These are phyloP conservation scores for Botrytis byssoidea DNA, from an alignment of 2,329 filamentous ascomycete genomes.

Conservation along the genomic window DNA sequence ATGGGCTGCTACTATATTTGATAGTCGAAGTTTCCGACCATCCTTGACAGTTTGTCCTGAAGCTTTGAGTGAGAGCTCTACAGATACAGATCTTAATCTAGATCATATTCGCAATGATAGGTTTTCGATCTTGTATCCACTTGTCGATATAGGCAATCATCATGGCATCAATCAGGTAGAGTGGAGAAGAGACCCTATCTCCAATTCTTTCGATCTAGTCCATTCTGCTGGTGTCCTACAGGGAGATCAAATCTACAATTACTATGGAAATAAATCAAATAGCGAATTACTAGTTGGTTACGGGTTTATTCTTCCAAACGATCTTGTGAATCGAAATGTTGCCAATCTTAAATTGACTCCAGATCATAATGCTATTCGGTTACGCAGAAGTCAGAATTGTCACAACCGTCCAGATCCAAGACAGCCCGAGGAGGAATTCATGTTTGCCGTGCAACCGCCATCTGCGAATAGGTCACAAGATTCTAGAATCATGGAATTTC, in stretches of 20 bases:
- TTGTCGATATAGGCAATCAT: constrained; percentile 73
- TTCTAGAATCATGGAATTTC: constrained; percentile 19
- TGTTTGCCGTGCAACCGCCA: constrained; percentile 25
- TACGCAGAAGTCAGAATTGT: constrained; percentile 32
- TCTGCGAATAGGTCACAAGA: neutral
- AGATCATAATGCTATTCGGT: constrained; percentile 16
- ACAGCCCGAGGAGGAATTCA: constrained; percentile 32
- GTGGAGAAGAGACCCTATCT: constrained; percentile 53
- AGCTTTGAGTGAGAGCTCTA: neutral
- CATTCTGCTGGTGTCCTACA: constrained; percentile 46
- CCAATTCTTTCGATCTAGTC: constrained; percentile 45
- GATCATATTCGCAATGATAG: constrained; percentile 30
- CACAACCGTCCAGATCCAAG: constrained; percentile 18
- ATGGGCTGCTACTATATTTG: constrained; percentile 65
- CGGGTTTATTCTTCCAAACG: constrained; percentile 55
- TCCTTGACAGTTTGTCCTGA: constrained; percentile 48
- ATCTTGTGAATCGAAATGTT: constrained; percentile 39
- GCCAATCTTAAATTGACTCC: constrained; percentile 35
- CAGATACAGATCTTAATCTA: constrained; percentile 15
- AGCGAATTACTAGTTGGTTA: constrained; percentile 66
- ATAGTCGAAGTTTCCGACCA: constrained; percentile 63
- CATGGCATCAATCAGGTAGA: constrained; percentile 56
- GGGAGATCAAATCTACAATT: constrained; percentile 61
- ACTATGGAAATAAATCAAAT: constrained; percentile 75
- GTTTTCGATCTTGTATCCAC: constrained; percentile 62